Evolutionary conservation across 495 filamentous ascomycete genomes (phyloP), one percentile per base, ranked within the genome.

Genomic region (Neurospora sp.): DNA sequence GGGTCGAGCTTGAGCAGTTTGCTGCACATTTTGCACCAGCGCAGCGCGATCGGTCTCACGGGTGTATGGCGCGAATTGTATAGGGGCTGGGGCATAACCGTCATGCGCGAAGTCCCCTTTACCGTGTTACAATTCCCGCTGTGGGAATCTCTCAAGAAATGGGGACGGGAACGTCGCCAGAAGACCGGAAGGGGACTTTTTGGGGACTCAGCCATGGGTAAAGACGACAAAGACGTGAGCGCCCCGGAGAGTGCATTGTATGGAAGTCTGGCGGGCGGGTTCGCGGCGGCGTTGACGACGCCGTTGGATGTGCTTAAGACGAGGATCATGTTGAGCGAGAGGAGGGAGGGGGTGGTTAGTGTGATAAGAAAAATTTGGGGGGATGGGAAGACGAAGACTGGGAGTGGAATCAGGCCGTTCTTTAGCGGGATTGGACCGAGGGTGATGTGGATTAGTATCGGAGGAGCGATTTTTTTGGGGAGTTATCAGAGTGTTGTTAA

Each of bases 231-330:
- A 74, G 82, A 89, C 48, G 87, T 94, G 1, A 87, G 89, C 21
- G 93, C 91, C 2, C 83, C 87, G 19, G 94, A 97, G 84, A 94
- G 92, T 73, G 96, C 91, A 8, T 79, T 97, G 59, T 96, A 96
- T 80, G 96, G 96, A 9, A 93, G 91, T 75, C 76, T 94, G 31
- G 88, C 93, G 28, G 96, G 96, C 7, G 94, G 92, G 0, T 87
- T 97, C 71, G 93, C 96, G 36, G 96, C 96, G 5, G 94, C 89
- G 3, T 79, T 95, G 73, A 99, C 96, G 54, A 99, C 96, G 72
- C 96, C 96, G 72, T 78, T 99, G 75, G 96, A 99, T 83, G 96
- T 98, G 76, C 87, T 98, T 74, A 99, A 99, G 87, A 99, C 96
- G 74, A 86, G 96, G 73, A 89, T 99, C 82, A 99, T 99, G 96